phyloP scores from a whole-genome alignment of 2,329 filamentous ascomycete species.

The Mycocentrospora acerina region DNA sequence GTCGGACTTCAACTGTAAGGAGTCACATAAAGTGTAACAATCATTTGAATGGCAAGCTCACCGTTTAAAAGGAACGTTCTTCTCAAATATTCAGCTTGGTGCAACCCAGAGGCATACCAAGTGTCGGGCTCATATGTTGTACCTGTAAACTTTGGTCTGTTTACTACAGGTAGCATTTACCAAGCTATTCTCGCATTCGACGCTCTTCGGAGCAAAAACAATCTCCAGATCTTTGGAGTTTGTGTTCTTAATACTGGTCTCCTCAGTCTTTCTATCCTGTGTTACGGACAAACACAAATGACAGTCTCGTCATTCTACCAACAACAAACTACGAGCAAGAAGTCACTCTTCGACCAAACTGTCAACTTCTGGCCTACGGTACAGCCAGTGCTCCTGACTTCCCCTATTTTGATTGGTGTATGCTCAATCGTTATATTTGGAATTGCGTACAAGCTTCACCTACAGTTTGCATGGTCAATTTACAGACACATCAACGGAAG shows the following conservation, averaged over 20 bases:
- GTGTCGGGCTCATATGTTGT: constrained; percentile 17
- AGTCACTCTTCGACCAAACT: constrained; percentile 15
- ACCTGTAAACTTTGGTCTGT: constrained; percentile 16
- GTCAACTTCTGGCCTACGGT: constrained; percentile 10
- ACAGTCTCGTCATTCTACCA: neutral
- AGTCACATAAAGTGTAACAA: neutral
- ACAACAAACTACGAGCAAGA: neutral
- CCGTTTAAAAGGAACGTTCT: constrained; percentile 7
- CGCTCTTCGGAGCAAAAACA: constrained; percentile 25
- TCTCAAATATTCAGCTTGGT: constrained; percentile 17
- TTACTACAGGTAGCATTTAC: constrained; percentile 20
- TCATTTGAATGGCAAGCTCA: constrained; percentile 1
- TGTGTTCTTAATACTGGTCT: constrained; percentile 22
- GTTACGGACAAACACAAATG: constrained; percentile 14
- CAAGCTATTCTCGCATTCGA: constrained; percentile 24
- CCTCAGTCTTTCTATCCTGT: constrained; percentile 17
- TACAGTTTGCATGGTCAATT: constrained; percentile 18
- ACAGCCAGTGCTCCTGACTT: constrained; percentile 5
- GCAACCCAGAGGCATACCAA: constrained; percentile 19
- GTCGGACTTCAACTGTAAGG: constrained; percentile 17
- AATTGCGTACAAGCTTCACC: constrained; percentile 10
- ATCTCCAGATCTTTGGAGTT: constrained; percentile 23
- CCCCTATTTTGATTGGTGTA: constrained; percentile 1
- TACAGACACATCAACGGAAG: constrained; percentile 16
- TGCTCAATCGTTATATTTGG: constrained; percentile 8